phyloP scores from a whole-genome alignment of 2,329 filamentous ascomycete species.

The Sporothrix dimorphospora region DNA sequence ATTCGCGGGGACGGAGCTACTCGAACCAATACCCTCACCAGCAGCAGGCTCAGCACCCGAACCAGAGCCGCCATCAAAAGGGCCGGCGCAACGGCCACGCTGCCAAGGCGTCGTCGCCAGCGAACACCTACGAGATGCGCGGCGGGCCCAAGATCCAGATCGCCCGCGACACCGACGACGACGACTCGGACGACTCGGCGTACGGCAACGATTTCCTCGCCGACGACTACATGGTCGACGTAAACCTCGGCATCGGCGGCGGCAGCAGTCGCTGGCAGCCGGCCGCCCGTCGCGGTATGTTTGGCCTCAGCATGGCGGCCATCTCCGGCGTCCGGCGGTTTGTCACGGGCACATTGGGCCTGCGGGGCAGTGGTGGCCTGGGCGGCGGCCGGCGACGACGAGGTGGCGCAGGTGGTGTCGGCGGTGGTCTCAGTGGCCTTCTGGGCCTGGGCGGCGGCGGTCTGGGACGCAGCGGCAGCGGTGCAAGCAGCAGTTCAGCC shows the following conservation, averaged over 20 bases:
- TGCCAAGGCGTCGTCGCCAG: not conserved
- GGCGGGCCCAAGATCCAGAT: constrained; percentile 33
- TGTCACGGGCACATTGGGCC: constrained; percentile 17
- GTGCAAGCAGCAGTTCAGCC: constrained; percentile 18
- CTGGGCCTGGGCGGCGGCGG: constrained; percentile 31
- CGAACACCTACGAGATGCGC: constrained; percentile 23
- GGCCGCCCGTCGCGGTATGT: constrained; percentile 26
- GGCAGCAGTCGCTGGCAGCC: constrained; percentile 30
- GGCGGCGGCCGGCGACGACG: constrained; percentile 38
- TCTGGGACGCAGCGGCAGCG: constrained; percentile 29
- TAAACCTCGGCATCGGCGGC: constrained; percentile 4
- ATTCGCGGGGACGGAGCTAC: constrained; percentile 37
- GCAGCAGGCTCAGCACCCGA: not conserved
- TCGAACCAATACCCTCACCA: constrained; percentile 22
- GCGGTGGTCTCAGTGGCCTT: constrained; percentile 16
- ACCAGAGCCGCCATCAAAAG: constrained; percentile 9
- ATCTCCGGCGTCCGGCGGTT: not conserved
- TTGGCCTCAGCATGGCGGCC: constrained; percentile 18
- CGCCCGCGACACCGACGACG: constrained; percentile 30
- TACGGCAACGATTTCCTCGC: constrained; percentile 21
- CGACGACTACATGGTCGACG: constrained; percentile 25
- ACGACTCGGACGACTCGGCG: constrained; percentile 19
- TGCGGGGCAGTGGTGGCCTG: constrained; percentile 20
- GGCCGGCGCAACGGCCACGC: constrained; percentile 5
- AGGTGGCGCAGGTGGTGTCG: not conserved